Evolutionary conservation across 257 asterid species (phyloP), one percentile per base, ranked within the genome.

Genomic region (Gentiana macrophylla): DNA sequence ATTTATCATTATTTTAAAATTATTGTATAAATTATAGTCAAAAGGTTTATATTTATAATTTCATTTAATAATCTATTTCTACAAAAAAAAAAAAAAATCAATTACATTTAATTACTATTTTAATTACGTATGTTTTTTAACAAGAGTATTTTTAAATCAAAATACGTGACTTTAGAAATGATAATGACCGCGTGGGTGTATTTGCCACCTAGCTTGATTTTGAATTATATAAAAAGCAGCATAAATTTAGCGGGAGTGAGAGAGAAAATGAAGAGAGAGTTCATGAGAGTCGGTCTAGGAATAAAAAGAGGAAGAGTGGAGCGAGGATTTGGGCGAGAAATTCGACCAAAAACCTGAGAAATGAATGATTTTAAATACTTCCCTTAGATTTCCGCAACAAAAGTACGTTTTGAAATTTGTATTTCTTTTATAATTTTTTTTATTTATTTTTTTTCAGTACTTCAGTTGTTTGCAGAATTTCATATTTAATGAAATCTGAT

Each of bases 331-430:
- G 49, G 74, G 72, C 78, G 74, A 76, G 53, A 67, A 76, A 72
- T 74, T 78, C 70, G 84, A 72, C 58, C 63, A 60, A 6, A 70
- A 70, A 59, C 41, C 58, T 12, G 68, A 61, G 72, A 69, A 41
- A 5, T 41, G 67, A 8, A 68, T 64, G 66, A 80, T 59, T 76
- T 72, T 68, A 59, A 62, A 67, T 69, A 67, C 84, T 70, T 82
- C 63, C 72, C 63, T 64, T 83, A 81, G 94, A 83, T 83, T 80
- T 80, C 46, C 61, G 74, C 74, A 75, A 59, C 70, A 56, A 34
- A 66, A 52, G 44, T 60, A 64, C 47, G 5, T 24, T 58, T 70
- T 65, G 55, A 69, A 59, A 61, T 73, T 71, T 52, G 36, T 51
- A 35, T 24, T 24, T 24, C 24, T 24, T 24, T 24, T 24, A 24